Evolutionary conservation across 78 protist species (phyloP).

Genomic region (slime mould (Dictyostelium discoideum)): DNA sequence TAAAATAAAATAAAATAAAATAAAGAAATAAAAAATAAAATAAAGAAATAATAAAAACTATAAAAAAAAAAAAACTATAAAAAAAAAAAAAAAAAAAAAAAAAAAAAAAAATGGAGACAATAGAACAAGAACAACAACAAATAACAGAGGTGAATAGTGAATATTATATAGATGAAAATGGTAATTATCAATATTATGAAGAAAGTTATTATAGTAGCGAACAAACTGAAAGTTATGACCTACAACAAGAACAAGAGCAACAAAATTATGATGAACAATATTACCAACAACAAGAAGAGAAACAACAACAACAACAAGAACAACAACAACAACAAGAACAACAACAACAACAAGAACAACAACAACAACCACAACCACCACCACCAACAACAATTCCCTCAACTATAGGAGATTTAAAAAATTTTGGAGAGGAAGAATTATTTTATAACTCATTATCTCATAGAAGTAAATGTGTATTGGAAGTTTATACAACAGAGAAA

Average conservation of each 20-base stretch:
- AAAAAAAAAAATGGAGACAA: not conserved
- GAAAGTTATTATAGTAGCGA: not conserved
- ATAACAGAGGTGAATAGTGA: not conserved
- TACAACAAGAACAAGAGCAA: not conserved
- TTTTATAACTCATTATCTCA: not conserved
- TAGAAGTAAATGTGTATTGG: conserved; percentile 16
- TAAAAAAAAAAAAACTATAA: not conserved
- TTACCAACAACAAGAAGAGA: not conserved
- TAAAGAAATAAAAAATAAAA: too few species aligned
- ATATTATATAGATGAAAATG: conserved; percentile 5
- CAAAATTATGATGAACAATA: not conserved
- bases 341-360: not conserved
- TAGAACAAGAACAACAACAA: not conserved
- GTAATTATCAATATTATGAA: conserved; percentile 3
- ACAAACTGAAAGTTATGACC: not conserved
- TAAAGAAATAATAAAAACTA: not conserved
- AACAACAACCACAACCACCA: too few species aligned
- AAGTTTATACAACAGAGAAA: conserved; percentile 12
- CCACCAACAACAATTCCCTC: not conserved
- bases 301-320: not conserved
- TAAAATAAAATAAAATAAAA: not conserved
- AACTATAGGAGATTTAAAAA: not conserved
- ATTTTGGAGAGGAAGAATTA: conserved; percentile 1
- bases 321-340: not conserved
- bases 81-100: not conserved